A percentile compares a stretch with the other conserved stretches of the same genome.
Conservation (phyloP, 2,329 filamentous ascomycete species). For the Escovopsis sp. region DNA sequence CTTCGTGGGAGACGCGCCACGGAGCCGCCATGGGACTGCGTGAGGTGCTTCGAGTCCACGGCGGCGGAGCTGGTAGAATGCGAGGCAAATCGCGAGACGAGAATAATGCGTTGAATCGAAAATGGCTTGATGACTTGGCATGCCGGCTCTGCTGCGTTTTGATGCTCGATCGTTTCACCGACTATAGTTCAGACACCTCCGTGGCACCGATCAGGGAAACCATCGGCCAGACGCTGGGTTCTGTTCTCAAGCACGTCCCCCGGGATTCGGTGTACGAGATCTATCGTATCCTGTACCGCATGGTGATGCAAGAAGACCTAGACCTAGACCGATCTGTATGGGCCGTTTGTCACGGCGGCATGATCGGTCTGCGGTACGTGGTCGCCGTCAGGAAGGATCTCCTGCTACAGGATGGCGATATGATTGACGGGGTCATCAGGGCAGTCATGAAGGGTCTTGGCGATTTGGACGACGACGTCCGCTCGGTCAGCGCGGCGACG, state of each 20-base stretch:
- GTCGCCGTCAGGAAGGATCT: conserved; percentile 91
- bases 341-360: conserved; percentile 94
- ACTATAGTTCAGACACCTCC: conserved; percentile 94
- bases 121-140: conserved; percentile 88
- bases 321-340: conserved; percentile 61
- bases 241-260: conserved; percentile 72
- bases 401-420: conserved; percentile 62
- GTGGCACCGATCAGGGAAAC: conserved; percentile 93
- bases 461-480: conserved; percentile 86
- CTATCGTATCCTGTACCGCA: conserved; percentile 69
- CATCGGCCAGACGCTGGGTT: conserved; percentile 83
- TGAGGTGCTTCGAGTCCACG: conserved; percentile 85
- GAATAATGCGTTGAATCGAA: conserved; percentile 66
- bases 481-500: conserved; percentile 93
- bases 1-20: conserved; percentile 88
- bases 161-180: conserved; percentile 93
- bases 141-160: conserved; percentile 89
- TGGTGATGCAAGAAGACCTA: conserved; percentile 83
- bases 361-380: conserved; percentile 90
- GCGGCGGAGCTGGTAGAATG: conserved; percentile 67
- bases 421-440: conserved; percentile 84
- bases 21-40: conserved; percentile 90
- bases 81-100: conserved; percentile 53
- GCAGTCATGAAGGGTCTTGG: conserved; percentile 91
- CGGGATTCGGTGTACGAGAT: conserved; percentile 66